Conservation (phyloP, 2,329 filamentous ascomycete genomes). For the Setomelanomma holmii region DNA sequence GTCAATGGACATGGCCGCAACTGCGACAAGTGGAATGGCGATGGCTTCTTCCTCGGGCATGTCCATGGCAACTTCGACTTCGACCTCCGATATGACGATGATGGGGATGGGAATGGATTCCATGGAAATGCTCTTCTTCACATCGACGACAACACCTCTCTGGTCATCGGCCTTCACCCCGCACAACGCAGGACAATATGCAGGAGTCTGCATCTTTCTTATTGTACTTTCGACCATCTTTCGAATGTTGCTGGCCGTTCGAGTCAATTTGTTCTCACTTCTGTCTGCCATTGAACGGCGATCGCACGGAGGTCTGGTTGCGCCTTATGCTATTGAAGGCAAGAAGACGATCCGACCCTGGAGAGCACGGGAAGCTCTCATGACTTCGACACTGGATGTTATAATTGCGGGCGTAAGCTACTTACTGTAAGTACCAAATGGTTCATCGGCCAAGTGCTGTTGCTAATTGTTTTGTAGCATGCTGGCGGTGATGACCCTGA, state of each 20-base stretch:
- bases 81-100: constrained; percentile 3
- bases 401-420: constrained; percentile 79
- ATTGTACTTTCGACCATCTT: constrained; percentile 73
- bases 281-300: constrained; percentile 61
- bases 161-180: constrained; percentile 77
- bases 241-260: constrained; percentile 73
- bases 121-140: constrained; percentile 70
- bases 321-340: constrained; percentile 37
- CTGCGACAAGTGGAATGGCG: constrained; percentile 8
- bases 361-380: constrained; percentile 77
- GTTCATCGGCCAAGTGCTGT: not conserved
- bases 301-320: constrained; percentile 65
- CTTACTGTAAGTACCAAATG: constrained; percentile 71
- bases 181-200: constrained; percentile 70
- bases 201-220: constrained; percentile 89
- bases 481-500: constrained; percentile 89
- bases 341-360: constrained; percentile 67
- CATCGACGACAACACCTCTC: constrained; percentile 65
- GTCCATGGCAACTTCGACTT: constrained; percentile 16
- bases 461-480: constrained; percentile 63
- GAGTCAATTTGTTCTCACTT: constrained; percentile 61
- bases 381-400: constrained; percentile 72
- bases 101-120: constrained; percentile 20
- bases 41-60: constrained; percentile 12
- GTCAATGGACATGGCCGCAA: constrained; percentile 1